Base-by-base conservation (phyloP, 78 protist species). In the Paratrimastix pyriformis region DNA sequence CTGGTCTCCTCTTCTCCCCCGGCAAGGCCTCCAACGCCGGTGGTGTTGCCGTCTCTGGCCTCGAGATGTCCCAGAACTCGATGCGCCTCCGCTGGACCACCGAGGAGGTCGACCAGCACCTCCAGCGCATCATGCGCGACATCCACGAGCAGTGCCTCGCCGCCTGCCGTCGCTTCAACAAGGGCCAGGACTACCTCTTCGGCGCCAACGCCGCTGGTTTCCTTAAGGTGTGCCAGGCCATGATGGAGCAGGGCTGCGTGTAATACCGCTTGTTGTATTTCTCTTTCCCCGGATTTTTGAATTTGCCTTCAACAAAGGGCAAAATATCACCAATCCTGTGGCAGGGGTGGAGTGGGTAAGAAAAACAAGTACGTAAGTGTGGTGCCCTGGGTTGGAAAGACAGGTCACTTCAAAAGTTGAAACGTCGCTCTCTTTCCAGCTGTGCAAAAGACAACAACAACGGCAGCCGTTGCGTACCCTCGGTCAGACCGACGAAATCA, bases 171-270 rank as follows among this genome's bases (percentile, higher is more conserved):
- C 59, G n/a, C n/a, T n/a, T n/a, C n/a, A 8, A 37, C 18, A 35
- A 1, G 59, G 74, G 66, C 33, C 26, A 29, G 29, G n/a, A 76
- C 59, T 50, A 40, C 35, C 45, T 35, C 62, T 15, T 60, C 29
- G 91, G 88, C 21, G 88, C 91, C 54, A 87, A 87, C 78, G 35
- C 75, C 3, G 87, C 81, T 30, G 91, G 91, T 35, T 84, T 84
- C 52, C 11, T 52, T 37, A 74, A 76, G 70, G 88, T 87, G 9
- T 85, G 86, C 43, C 80, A 74, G 33, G 82, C 91, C 40, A 83
- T 87, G 88, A 1, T 46, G 4, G 82, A 3, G 18, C 80, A 80
- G 77, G 88, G 88, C 40, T n/a, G n/a, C n/a, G n/a, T n/a, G n/a
- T n/a, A n/a, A 4, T 29, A 29, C 21, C 7, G 18, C 33, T 33